Percentiles rank a stretch among this genome's conserved stretches.
Evolutionary conservation across 257 asterid genomes (phyloP).

Genomic region (Solanum pimpinellifolium): DNA sequence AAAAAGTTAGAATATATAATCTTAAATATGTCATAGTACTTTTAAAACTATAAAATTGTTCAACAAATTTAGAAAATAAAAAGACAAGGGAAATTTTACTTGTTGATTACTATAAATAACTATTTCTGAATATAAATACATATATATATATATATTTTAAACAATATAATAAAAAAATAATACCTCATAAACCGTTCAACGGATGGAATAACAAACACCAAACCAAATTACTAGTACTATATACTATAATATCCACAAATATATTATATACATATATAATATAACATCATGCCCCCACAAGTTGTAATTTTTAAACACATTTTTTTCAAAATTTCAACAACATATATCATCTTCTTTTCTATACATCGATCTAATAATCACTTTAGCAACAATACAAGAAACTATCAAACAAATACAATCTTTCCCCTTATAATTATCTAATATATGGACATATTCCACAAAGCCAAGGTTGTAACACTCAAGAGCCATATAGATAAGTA

Average conservation of each 20-base stretch:
- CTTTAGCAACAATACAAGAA: neutral
- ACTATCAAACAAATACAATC: neutral
- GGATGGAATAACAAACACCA: neutral
- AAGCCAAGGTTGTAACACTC: conserved; percentile 39
- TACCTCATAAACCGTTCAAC: neutral
- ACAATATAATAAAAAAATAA: neutral
- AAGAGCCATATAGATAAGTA: conserved; percentile 48
- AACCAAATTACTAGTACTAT: neutral
- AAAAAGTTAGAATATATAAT: neutral
- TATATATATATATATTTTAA: no score
- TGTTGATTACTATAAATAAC: no score
- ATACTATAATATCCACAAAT: no score
- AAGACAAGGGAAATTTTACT: neutral
- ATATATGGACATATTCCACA: conserved; percentile 44
- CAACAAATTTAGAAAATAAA: neutral
- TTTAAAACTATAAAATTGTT: neutral
- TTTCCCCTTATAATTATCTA: neutral
- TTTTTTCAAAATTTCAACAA: neutral
- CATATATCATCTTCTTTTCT: neutral
- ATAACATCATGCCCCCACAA: neutral
- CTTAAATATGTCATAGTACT: neutral
- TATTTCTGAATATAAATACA: neutral
- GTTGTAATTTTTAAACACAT: neutral
- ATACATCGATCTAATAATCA: neutral
- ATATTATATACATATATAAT: no score